phyloP scores from a whole-genome alignment of 1,139 yeast genomes.

The Yamadazyma diddensiae region DNA sequence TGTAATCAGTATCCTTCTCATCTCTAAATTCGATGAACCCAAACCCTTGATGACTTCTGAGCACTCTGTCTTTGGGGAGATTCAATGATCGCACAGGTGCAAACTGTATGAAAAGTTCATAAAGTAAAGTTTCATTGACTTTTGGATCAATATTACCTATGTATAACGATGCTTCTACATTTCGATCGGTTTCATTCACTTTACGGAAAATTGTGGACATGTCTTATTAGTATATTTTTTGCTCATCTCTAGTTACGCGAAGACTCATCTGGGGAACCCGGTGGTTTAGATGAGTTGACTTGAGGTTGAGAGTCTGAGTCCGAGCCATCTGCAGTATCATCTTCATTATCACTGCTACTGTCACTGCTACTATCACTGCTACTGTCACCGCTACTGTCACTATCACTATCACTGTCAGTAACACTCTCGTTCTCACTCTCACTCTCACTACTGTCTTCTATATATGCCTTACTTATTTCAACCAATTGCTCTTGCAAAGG shows the following conservation, averaged over 20 bases:
- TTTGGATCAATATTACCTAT: slow-evolving; percentile 80
- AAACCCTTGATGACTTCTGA: slow-evolving; percentile 75
- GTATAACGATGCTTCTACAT: slow-evolving; percentile 68
- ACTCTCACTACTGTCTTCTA: slow-evolving; percentile 1
- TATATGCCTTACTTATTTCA: slow-evolving; percentile 19
- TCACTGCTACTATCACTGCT: slow-evolving; percentile 12
- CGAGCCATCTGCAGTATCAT: slow-evolving; percentile 1
- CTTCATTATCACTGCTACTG: not conserved
- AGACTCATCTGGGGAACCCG: not conserved
- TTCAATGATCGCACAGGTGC: slow-evolving; percentile 73
- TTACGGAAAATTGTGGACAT: slow-evolving; percentile 34
- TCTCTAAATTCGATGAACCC: slow-evolving; percentile 79
- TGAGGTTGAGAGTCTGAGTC: slow-evolving; percentile 11
- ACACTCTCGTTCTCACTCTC: slow-evolving; percentile 9
- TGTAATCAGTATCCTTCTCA: slow-evolving; percentile 69
- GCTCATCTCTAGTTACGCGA: slow-evolving; percentile 1
- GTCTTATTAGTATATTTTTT: not conserved
- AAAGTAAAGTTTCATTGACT: slow-evolving; percentile 65
- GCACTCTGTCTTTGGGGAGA: slow-evolving; percentile 76
- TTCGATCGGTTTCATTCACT: slow-evolving; percentile 44
- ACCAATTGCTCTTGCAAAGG: slow-evolving; percentile 15
- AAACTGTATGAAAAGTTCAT: slow-evolving; percentile 81
- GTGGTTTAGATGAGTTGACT: slow-evolving; percentile 17
- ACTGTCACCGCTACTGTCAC: slow-evolving; percentile 10
- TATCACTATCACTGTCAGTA: slow-evolving; percentile 11